phyloP scores from a whole-genome alignment of 2,329 filamentous ascomycete species.

The Pyricularia grisea region DNA sequence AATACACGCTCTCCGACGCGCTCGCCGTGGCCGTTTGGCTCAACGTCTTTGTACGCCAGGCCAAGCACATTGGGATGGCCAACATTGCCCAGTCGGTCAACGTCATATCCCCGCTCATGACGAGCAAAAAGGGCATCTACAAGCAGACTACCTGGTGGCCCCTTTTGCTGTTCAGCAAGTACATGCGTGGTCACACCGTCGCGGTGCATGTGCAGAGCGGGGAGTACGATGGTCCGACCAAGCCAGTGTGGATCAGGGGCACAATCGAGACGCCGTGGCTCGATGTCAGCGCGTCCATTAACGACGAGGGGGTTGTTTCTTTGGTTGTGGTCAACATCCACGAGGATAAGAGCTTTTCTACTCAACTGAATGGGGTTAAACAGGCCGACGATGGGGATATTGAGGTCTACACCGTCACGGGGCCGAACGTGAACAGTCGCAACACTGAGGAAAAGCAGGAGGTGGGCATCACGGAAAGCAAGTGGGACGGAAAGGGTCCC shows the following conservation, averaged over 20 bases:
- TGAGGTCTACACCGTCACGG: constrained; percentile 54
- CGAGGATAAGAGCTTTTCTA: constrained; percentile 49
- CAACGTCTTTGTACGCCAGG: constrained; percentile 68
- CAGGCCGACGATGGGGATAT: constrained; percentile 29
- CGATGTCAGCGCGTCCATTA: constrained; percentile 54
- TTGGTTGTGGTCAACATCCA: constrained; percentile 67
- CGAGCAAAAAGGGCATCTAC: constrained; percentile 49
- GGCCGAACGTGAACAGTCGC: constrained; percentile 41
- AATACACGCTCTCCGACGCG: constrained; percentile 65
- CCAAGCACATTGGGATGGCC: constrained; percentile 64
- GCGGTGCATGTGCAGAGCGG: constrained; percentile 53
- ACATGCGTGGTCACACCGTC: constrained; percentile 66
- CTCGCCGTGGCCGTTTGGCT: constrained; percentile 67
- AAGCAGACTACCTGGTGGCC: constrained; percentile 73
- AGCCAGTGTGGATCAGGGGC: constrained; percentile 54
- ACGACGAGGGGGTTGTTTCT: constrained; percentile 49
- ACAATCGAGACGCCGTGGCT: constrained; percentile 61
- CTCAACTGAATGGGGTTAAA: constrained; percentile 46
- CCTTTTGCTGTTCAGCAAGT: constrained; percentile 56
- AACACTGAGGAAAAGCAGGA: constrained; percentile 57
- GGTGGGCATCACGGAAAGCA: constrained; percentile 33
- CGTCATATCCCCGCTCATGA: constrained; percentile 71
- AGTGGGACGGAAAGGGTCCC: constrained; percentile 52
- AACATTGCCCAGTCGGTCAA: constrained; percentile 73
- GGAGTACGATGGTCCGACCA: constrained; percentile 57